Base-by-base conservation (phyloP, 1,139 yeast species). In the Pichiaceae sp. region DNA sequence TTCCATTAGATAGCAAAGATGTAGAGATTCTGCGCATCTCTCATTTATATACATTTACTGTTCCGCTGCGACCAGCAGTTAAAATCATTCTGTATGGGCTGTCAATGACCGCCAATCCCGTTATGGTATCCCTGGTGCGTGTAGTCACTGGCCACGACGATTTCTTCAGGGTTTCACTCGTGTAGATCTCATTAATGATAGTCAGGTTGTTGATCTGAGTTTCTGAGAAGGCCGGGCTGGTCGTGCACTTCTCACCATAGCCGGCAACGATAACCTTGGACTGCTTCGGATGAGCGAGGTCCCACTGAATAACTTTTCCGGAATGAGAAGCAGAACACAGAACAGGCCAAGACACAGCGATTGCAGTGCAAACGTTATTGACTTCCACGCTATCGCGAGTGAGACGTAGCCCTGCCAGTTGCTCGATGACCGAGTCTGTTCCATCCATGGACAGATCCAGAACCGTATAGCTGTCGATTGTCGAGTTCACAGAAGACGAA, bases 21-120 rank as follows among this genome's bases (percentile, higher is more conserved):
- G 31, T 8, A n/a, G 18, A 21, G 24, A 21, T 21, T 21, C 11
- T 7, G 24, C 11, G 11, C 7, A 12, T 7, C 7, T 8, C 16
- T 33, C 31, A 41, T 50, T 67, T 70, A 54, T 70, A 77, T 2
- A 82, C 68, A 50, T 73, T 74, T 29, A 82, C 64, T 6, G 61
- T 61, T 0, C 93, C 93, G 33, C 71, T 63, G 35, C 84, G 55
- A 48, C 81, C 91, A 3, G 64, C 84, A 1, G 81, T 65, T 1
- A 82, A 60, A 5, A 81, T 54, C 77, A 81, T 70, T 33, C 70
- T 73, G 45, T 67, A 75, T 0, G 91, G 89, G 15, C 57, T 55
- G 9, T 60, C 49, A 16, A 75, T 44, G 15, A 70, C 46, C 0
- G 66, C 70, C 11, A 80, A 56, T 31, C 64, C 79, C 2, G 67